A percentile compares a stretch with the other conserved stretches of the same genome.
Evolutionary conservation across 495 filamentous ascomycete genomes (phyloP).

Genomic region (Trichoderma gamsii): DNA sequence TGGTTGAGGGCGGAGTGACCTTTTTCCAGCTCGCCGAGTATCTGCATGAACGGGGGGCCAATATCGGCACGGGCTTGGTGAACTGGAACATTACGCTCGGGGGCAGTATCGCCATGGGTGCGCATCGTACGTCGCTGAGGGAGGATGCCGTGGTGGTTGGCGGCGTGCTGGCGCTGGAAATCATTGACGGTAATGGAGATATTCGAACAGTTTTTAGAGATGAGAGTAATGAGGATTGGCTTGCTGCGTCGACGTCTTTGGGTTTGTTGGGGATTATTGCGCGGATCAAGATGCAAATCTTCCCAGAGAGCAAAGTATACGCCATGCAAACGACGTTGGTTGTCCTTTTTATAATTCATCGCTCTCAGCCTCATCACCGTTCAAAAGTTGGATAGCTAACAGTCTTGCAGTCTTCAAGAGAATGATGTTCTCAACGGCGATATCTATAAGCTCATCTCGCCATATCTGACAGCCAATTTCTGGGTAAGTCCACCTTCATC

Average conservation of each 20-base stretch:
- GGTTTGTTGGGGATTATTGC: slow-evolving; percentile 42
- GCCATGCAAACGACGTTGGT: slow-evolving; percentile 37
- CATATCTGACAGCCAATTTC: slow-evolving; percentile 45
- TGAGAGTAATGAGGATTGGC: slow-evolving; percentile 39
- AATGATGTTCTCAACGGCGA: slow-evolving; percentile 42
- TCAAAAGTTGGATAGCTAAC: background rate
- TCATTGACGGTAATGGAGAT: slow-evolving; percentile 40
- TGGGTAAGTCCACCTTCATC: slow-evolving; percentile 31
- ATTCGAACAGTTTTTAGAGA: slow-evolving; percentile 35
- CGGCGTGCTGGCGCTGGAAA: slow-evolving; percentile 41
- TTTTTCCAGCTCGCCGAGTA: slow-evolving; percentile 47
- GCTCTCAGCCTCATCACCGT: slow-evolving; percentile 12
- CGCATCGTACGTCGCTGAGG: slow-evolving; percentile 39
- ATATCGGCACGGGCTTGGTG: slow-evolving; percentile 43
- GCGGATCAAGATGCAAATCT: slow-evolving; percentile 41
- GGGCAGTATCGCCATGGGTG: slow-evolving; percentile 45
- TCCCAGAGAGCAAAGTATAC: slow-evolving; percentile 43
- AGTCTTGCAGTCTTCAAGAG: slow-evolving; percentile 31
- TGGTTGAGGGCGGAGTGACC: slow-evolving; percentile 43
- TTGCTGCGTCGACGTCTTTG: slow-evolving; percentile 43
- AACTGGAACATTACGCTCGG: slow-evolving; percentile 51
- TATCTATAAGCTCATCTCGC: slow-evolving; percentile 43
- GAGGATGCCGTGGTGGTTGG: slow-evolving; percentile 48
- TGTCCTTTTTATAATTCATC: background rate
- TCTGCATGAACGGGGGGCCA: slow-evolving; percentile 37